Evolutionary conservation across 2,329 filamentous ascomycete genomes (phyloP).

Genomic region (Arthrobotrys musiformis): DNA sequence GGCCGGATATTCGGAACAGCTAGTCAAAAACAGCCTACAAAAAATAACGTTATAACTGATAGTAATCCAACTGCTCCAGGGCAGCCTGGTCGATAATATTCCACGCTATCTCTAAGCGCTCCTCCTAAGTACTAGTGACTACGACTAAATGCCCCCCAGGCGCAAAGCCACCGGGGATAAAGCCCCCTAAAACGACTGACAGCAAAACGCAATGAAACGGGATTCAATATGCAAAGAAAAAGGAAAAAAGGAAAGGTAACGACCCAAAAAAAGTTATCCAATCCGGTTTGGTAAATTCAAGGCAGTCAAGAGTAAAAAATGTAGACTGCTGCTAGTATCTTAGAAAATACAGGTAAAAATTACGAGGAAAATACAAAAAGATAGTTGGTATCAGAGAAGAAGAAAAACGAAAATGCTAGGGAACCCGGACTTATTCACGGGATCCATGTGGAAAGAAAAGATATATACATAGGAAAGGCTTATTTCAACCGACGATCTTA

Average conservation of each 20-base stretch:
- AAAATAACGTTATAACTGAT: no score
- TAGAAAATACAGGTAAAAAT: background rate
- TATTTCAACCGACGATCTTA: background rate
- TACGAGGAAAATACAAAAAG: background rate
- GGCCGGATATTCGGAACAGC: no score
- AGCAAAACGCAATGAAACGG: background rate
- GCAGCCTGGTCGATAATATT: background rate
- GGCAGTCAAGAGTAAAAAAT: background rate
- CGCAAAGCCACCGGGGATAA: background rate
- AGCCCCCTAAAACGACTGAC: background rate
- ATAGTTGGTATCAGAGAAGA: background rate
- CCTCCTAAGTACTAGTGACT: background rate
- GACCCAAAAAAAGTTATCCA: background rate
- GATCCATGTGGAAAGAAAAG: background rate
- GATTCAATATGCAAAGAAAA: background rate
- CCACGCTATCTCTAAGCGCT: background rate
- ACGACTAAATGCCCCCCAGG: background rate
- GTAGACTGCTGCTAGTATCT: background rate
- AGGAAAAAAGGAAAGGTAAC: background rate
- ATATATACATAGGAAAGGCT: slow-evolving; percentile 1
- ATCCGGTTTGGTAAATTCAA: background rate
- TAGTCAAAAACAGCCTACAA: no score
- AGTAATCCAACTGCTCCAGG: background rate
- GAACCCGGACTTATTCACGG: background rate
- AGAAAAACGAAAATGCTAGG: background rate